Evolutionary conservation across 2,329 filamentous ascomycete genomes (phyloP), one percentile per base, ranked within the genome.

Genomic region (Mollisiaceae sp.): DNA sequence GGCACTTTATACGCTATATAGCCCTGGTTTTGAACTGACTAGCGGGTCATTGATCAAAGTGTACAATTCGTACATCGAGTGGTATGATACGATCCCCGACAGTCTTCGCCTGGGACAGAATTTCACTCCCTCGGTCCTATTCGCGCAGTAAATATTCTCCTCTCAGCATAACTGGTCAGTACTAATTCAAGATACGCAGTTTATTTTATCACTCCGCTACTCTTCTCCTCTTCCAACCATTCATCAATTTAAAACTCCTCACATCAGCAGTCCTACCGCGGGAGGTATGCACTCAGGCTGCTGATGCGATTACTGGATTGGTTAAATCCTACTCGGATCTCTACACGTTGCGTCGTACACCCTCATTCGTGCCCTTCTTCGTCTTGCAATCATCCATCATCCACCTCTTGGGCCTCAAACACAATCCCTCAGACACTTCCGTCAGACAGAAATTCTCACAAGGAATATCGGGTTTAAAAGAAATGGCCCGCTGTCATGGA

Each of bases 171-270:
- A 18, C 35, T 38, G 8, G 45, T 27, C 14, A 8, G 24, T n/a
- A 2, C 15, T 61, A 56, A 63, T 65, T 36, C 65, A 11, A 20
- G 59, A 4, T 41, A 41, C 14, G 2, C 65, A 89, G 87, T 75
- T 89, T 91, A 87, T 87, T 91, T 68, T 90, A 91, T 73, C 85
- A 91, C 72, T 89, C 88, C 67, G 85, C 87, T 36, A 88, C 89
- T n/a, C 77, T 91, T 0, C 83, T 92, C n/a, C 83, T 93, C 1
- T 93, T 93, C 74, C 83, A 91, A 8, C 91, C 91, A 0, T 82
- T 93, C 43, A 71, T 75, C 52, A 75, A 74, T 58, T 67, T 75
- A 9, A 36, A 68, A 12, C 67, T 76, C 8, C 43, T 67, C 4
- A 68, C 67, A 2, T 74, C 73, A 0, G 52, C 66, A 3, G 65